A percentile compares a stretch with the other conserved stretches of the same genome.
Conservation (phyloP, 2,329 filamentous ascomycete species). For the Hypoxylon sp. region DNA sequence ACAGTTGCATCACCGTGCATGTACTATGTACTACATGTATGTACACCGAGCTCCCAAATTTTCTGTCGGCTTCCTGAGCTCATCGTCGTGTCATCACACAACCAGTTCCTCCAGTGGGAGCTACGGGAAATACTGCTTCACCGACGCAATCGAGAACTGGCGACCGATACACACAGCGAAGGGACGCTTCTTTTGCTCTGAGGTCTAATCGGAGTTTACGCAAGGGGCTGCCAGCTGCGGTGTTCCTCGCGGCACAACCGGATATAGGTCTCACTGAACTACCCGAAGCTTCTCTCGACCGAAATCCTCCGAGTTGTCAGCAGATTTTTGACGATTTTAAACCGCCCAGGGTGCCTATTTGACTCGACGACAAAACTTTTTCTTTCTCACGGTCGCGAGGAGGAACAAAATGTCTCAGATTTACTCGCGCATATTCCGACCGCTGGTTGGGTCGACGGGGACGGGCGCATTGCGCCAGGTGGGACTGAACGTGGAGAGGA, state of each 20-base stretch:
- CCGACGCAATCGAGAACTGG: conserved; percentile 6
- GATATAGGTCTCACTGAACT: conserved; percentile 33
- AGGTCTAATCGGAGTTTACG: conserved; percentile 6
- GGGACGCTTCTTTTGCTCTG: background rate
- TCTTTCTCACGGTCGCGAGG: background rate
- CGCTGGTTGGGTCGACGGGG: conserved; percentile 14
- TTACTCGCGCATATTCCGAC: conserved; percentile 29
- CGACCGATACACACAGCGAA: background rate
- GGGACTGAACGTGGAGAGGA: conserved; percentile 40
- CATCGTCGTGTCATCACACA: conserved; percentile 36
- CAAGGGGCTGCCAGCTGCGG: conserved; percentile 1
- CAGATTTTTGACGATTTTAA: conserved; percentile 15
- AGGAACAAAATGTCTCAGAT: conserved; percentile 32
- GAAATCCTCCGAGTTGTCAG: conserved; percentile 30
- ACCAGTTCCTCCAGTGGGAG: conserved; percentile 11
- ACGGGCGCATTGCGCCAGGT: conserved; percentile 34
- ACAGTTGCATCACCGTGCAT: conserved; percentile 42
- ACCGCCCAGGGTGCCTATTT: background rate
- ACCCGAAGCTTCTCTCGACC: conserved; percentile 40
- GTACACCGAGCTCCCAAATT: conserved; percentile 26
- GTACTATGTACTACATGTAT: conserved; percentile 16
- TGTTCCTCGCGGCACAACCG: conserved; percentile 25
- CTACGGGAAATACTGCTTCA: background rate
- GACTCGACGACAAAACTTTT: background rate
- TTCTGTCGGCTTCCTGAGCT: conserved; percentile 25